A percentile compares a stretch with the other conserved stretches of the same genome.
phyloP scores from a whole-genome alignment of 2,329 filamentous ascomycete species.

The Talaromyces marneffei region DNA sequence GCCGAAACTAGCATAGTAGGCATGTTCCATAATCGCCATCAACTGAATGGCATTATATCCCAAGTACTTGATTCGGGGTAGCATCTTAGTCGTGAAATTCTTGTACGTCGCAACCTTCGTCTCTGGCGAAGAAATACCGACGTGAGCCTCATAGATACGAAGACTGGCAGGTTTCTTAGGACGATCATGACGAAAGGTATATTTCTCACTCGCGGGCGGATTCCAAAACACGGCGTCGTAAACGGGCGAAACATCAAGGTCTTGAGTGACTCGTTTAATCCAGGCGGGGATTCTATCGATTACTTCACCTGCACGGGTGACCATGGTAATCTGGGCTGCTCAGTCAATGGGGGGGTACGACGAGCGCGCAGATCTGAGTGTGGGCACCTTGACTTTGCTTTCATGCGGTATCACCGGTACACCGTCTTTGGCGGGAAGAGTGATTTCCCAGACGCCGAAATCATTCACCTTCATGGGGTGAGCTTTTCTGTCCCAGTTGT shows the following conservation, averaged over 20 bases:
- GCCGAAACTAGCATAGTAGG: slow-evolving; percentile 97
- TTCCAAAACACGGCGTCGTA: slow-evolving; percentile 99
- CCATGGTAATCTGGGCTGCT: slow-evolving; percentile 66
- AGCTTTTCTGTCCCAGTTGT: slow-evolving; percentile 77
- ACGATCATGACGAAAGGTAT: slow-evolving; percentile 74
- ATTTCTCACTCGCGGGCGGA: slow-evolving; percentile 68
- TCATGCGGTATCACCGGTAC: slow-evolving; percentile 80
- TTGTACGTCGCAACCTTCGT: slow-evolving; percentile 88
- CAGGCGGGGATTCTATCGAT: slow-evolving; percentile 88
- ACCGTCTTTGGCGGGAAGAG: slow-evolving; percentile 66
- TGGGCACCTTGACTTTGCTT: slow-evolving; percentile 82
- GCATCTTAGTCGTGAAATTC: slow-evolving; percentile 88
- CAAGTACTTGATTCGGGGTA: slow-evolving; percentile 80
- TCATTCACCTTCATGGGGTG: slow-evolving; percentile 81
- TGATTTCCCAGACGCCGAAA: slow-evolving; percentile 83
- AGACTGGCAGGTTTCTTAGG: slow-evolving; percentile 78
- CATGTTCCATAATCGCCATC: slow-evolving; percentile 99
- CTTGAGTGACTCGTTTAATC: slow-evolving; percentile 97
- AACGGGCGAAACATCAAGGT: slow-evolving; percentile 77
- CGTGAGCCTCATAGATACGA: slow-evolving; percentile 98
- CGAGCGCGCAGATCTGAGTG: neutral
- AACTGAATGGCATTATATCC: slow-evolving; percentile 98
- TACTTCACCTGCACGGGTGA: slow-evolving; percentile 69
- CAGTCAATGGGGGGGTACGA: slow-evolving; percentile 8
- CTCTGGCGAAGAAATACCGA: slow-evolving; percentile 92